A percentile compares a stretch with the other conserved stretches of the same genome.
phyloP scores from a whole-genome alignment of 75 land plant genomes.

The Pinus albicaulis region DNA sequence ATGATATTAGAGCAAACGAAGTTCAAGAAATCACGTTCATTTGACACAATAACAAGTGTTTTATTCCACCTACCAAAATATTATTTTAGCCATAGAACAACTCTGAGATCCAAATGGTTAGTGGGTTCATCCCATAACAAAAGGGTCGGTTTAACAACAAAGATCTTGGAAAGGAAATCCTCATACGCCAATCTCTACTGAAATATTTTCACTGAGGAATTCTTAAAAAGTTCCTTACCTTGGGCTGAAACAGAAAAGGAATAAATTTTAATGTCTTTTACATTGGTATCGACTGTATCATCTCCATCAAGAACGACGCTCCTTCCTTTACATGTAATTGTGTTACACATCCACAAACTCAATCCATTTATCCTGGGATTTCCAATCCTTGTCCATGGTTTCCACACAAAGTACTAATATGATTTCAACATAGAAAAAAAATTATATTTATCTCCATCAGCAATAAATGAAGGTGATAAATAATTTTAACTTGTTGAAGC shows the following conservation, averaged over 20 bases:
- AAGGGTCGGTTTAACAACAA: slow-evolving; percentile 93
- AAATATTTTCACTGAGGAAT: slow-evolving; percentile 84
- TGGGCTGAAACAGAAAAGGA: slow-evolving; percentile 94
- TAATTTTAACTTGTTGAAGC: no score
- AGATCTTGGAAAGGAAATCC: slow-evolving; percentile 90
- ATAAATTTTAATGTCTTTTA: slow-evolving; percentile 78
- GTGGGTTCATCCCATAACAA: slow-evolving; percentile 85
- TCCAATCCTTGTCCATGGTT: no score
- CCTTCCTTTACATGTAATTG: no score
- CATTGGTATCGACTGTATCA: slow-evolving; percentile 73
- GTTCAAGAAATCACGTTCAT: slow-evolving; percentile 91
- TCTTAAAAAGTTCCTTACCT: slow-evolving; percentile 91
- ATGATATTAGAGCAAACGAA: slow-evolving; percentile 85
- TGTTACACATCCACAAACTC: no score
- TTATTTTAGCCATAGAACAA: slow-evolving; percentile 71
- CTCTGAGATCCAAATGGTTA: slow-evolving; percentile 65
- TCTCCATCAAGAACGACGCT: slow-evolving; percentile 62
- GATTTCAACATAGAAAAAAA: no score
- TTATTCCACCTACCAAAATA: slow-evolving; percentile 85
- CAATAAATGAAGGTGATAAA: no score
- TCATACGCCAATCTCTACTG: slow-evolving; percentile 99
- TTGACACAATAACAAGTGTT: slow-evolving; percentile 93
- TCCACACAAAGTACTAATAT: no score
- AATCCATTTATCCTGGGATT: no score
- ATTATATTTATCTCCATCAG: no score